Percentiles rank a stretch among this genome's conserved stretches.
phyloP scores from a whole-genome alignment of 306 rosid genomes.

The Quercus suber region DNA sequence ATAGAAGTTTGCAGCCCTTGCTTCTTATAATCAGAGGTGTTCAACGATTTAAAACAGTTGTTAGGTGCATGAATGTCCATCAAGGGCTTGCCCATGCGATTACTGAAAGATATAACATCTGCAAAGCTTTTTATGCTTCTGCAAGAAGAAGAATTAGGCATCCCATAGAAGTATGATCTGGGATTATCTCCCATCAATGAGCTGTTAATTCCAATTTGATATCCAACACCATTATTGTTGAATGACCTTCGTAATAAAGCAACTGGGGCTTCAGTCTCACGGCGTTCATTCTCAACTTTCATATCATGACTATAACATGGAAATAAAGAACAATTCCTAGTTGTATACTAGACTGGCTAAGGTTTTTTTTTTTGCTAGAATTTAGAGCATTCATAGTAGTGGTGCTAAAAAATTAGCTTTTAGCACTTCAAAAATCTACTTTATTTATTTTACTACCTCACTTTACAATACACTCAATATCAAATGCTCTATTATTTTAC shows the following conservation, averaged over 20 bases:
- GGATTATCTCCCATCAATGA: constrained; percentile 26
- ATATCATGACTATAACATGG: constrained; percentile 26
- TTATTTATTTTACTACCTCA: too few relatives aligned
- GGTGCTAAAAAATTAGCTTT: too few relatives aligned
- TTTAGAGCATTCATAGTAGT: too few relatives aligned
- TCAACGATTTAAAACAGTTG: constrained; percentile 35
- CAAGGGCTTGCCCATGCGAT: constrained; percentile 49
- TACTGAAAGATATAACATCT: constrained; percentile 64
- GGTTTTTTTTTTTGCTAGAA: too few relatives aligned
- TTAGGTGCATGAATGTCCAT: constrained; percentile 47
- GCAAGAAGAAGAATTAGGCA: constrained; percentile 45
- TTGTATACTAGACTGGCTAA: too few relatives aligned
- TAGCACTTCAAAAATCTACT: too few relatives aligned
- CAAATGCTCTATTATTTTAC: too few relatives aligned
- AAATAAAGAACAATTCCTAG: constrained; percentile 17
- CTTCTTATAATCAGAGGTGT: constrained; percentile 51
- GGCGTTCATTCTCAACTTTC: constrained; percentile 40
- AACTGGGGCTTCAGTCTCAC: constrained; percentile 24
- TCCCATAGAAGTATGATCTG: constrained; percentile 32
- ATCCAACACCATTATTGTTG: constrained; percentile 26
- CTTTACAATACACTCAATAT: too few relatives aligned
- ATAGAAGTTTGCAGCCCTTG: constrained; percentile 47
- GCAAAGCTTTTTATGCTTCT: constrained; percentile 39
- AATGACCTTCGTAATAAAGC: constrained; percentile 31
- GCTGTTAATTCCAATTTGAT: constrained; percentile 36